These are phyloP conservation scores for Petunia hybrid DNA, from an alignment of 305 asterid genomes.

Conservation along the genomic window DNA sequence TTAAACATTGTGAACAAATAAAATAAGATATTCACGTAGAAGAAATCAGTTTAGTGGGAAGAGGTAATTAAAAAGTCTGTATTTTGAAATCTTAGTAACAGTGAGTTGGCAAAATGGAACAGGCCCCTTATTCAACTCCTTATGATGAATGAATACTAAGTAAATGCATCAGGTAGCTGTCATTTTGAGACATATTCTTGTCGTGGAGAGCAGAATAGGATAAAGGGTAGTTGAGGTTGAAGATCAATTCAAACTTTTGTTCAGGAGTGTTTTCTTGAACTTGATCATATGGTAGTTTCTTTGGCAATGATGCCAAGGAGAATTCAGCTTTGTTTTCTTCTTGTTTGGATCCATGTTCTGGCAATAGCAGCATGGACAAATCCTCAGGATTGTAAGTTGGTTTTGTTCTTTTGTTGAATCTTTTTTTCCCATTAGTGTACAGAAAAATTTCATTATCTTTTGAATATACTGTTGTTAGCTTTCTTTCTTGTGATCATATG, in stretches of 20 bases:
- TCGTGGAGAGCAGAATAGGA: conserved; percentile 24
- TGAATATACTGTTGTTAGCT: not conserved
- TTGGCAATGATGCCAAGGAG: conserved; percentile 44
- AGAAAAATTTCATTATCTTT: not conserved
- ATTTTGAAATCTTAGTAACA: not conserved
- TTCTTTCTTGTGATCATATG: not conserved
- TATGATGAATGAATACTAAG: not conserved
- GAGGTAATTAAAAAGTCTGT: not conserved
- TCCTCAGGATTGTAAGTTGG: conserved; percentile 54
- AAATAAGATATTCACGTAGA: conserved; percentile 8
- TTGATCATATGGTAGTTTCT: conserved; percentile 31
- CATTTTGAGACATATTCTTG: not conserved
- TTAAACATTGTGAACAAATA: conserved; percentile 21
- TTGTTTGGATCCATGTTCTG: conserved; percentile 45
- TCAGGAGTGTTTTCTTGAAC: conserved; percentile 4
- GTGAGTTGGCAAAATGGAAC: conserved; percentile 28
- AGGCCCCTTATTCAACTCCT: conserved; percentile 10
- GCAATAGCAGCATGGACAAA: conserved; percentile 50
- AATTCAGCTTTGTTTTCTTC: conserved; percentile 42
- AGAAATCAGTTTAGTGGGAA: not conserved
- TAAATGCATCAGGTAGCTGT: conserved; percentile 11
- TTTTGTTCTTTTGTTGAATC: conserved; percentile 6
- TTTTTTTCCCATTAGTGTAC: not conserved
- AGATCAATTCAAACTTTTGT: not conserved
- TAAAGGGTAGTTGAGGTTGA: not conserved